Evolutionary conservation across 345 rosid species (phyloP).

Genomic region (Atalantia buxifolia): DNA sequence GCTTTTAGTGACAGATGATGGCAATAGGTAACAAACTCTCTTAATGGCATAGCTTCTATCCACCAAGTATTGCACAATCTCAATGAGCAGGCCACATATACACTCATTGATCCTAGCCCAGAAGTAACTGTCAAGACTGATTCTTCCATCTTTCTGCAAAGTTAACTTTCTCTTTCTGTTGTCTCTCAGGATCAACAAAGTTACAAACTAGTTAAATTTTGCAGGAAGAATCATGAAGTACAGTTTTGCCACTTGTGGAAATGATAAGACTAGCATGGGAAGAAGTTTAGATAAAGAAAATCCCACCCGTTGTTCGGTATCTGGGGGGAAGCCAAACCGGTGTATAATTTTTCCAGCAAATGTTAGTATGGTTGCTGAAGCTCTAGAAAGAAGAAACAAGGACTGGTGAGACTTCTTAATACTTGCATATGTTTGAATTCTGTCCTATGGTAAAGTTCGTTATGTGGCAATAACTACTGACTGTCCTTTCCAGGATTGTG

Average conservation of each 20-base stretch:
- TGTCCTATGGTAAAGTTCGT: neutral
- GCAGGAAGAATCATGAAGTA: conserved; percentile 22
- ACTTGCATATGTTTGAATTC: neutral
- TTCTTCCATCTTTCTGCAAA: neutral
- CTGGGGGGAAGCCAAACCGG: conserved; percentile 24
- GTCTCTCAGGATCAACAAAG: neutral
- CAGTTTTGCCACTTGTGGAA: neutral
- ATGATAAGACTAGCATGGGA: conserved; percentile 8
- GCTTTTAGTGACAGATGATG: conserved; percentile 13
- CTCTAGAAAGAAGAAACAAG: conserved; percentile 37
- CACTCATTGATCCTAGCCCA: neutral
- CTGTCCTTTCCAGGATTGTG: conserved; percentile 38
- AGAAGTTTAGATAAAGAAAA: conserved; percentile 13
- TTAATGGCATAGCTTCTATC: conserved; percentile 23
- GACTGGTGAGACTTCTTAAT: conserved; percentile 26
- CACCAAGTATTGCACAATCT: neutral
- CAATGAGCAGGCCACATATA: neutral
- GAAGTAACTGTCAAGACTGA: neutral
- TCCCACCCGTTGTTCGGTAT: conserved; percentile 4
- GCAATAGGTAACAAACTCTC: conserved; percentile 22
- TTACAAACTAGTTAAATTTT: neutral
- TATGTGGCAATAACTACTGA: neutral
- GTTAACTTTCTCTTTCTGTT: neutral
- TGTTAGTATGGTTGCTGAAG: conserved; percentile 28
- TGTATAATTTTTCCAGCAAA: conserved; percentile 31